Conservation (phyloP, 257 asterid species). For the Coffea canephora region DNA sequence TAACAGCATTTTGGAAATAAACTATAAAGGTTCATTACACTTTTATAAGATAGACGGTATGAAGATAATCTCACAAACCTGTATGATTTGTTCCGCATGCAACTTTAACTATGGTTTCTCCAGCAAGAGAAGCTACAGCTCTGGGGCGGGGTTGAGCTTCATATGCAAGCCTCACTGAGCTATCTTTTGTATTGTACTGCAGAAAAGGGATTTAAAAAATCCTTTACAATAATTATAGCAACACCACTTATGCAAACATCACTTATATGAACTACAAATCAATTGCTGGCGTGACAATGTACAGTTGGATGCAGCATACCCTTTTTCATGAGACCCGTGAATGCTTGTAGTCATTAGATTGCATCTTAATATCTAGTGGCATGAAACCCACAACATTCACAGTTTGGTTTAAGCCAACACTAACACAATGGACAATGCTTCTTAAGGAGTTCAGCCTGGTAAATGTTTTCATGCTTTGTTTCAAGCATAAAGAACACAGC, state of each 20-base stretch:
- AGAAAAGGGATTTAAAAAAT: conserved; percentile 8
- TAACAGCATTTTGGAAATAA: conserved; percentile 12
- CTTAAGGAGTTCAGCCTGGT: not conserved
- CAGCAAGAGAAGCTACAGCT: conserved; percentile 81
- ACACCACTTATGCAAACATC: not conserved
- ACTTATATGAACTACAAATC: not conserved
- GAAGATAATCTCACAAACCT: conserved; percentile 39
- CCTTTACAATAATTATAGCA: conserved; percentile 5
- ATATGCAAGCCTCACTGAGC: conserved; percentile 95
- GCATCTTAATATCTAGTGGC: not conserved
- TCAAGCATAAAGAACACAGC: not conserved
- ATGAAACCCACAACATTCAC: not conserved
- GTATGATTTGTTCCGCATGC: conserved; percentile 98
- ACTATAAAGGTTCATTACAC: not conserved
- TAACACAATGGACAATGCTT: not conserved
- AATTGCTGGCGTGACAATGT: not conserved
- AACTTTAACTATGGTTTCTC: conserved; percentile 83
- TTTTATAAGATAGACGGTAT: conserved; percentile 3
- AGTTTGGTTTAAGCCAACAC: not conserved
- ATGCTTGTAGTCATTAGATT: not conserved
- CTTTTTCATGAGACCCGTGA: not conserved
- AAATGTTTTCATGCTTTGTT: not conserved
- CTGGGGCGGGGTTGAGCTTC: conserved; percentile 96
- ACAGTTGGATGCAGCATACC: not conserved
- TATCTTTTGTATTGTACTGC: conserved; percentile 90